phyloP scores from a whole-genome alignment of 2,329 filamentous ascomycete genomes.

The Plectosphaerella sp. region DNA sequence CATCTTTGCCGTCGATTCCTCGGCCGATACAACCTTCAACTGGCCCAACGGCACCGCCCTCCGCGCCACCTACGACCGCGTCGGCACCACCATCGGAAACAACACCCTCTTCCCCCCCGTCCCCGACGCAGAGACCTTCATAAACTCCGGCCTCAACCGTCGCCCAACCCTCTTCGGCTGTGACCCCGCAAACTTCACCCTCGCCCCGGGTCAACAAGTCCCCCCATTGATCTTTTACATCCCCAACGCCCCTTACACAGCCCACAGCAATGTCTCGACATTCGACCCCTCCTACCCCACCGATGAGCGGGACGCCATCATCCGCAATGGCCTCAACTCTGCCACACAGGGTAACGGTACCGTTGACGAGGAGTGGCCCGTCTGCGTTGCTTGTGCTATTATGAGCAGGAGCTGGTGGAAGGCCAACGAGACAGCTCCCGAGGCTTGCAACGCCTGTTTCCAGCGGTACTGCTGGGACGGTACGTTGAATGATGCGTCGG shows the following conservation, averaged over 20 bases:
- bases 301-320: conserved; percentile 69
- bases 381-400: conserved; percentile 85
- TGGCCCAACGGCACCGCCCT: conserved; percentile 60
- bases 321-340: conserved; percentile 80
- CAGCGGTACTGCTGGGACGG: conserved; percentile 89
- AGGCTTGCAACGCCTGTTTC: conserved; percentile 74
- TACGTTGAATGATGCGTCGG: conserved; percentile 31
- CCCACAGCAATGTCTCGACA: conserved; percentile 74
- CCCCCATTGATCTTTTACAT: conserved; percentile 80
- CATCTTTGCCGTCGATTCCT: conserved; percentile 61
- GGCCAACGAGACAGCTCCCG: conserved; percentile 64
- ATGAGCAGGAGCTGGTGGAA: conserved; percentile 71
- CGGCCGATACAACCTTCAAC: conserved; percentile 51
- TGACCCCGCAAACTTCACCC: conserved; percentile 44
- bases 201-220: conserved; percentile 38
- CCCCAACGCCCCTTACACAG: conserved; percentile 77
- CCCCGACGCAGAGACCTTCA: conserved; percentile 50
- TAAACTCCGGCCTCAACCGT: conserved; percentile 54
- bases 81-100: conserved; percentile 40
- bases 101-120: conserved; percentile 55
- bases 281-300: conserved; percentile 63
- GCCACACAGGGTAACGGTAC: conserved; percentile 82
- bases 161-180: conserved; percentile 63
- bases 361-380: conserved; percentile 67
- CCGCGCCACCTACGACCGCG: conserved; percentile 52